Conservation (phyloP, 163 green algal genomes). For the Trebouxiophyceae sp. region DNA sequence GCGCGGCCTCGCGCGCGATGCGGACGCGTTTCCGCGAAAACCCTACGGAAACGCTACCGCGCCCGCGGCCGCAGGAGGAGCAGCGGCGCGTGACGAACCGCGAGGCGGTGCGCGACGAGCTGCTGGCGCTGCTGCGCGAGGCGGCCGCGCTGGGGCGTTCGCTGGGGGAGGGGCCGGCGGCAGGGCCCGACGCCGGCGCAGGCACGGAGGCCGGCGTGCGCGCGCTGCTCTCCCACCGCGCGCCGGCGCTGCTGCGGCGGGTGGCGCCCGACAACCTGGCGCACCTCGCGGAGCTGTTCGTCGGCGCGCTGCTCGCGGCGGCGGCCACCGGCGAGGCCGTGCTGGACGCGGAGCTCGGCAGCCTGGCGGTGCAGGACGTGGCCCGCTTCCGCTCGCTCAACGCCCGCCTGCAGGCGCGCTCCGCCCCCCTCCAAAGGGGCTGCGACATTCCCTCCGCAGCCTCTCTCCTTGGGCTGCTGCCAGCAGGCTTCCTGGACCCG, state of each 20-base stretch:
- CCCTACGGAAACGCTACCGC: background rate
- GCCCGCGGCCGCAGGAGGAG: slow-evolving; percentile 26
- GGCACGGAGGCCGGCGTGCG: background rate
- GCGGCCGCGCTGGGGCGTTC: slow-evolving; percentile 6
- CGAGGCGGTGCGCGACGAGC: slow-evolving; percentile 45
- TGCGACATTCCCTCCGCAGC: slow-evolving; percentile 40
- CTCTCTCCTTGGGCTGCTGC: slow-evolving; percentile 47
- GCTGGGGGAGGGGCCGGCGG: background rate
- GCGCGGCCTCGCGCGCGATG: background rate
- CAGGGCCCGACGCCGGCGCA: background rate
- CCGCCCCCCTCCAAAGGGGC: slow-evolving; percentile 3
- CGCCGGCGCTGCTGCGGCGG: slow-evolving; percentile 26
- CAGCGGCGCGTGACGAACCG: slow-evolving; percentile 45
- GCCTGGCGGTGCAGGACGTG: slow-evolving; percentile 40
- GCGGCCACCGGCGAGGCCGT: slow-evolving; percentile 45
- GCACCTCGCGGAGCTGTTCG: slow-evolving; percentile 54
- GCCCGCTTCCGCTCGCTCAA: slow-evolving; percentile 50
- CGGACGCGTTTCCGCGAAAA: background rate
- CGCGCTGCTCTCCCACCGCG: slow-evolving; percentile 21
- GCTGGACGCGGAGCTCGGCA: slow-evolving; percentile 49
- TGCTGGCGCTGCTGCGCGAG: slow-evolving; percentile 38
- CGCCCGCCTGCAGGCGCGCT: slow-evolving; percentile 35
- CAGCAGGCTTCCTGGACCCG: slow-evolving; percentile 47
- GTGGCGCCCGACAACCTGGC: slow-evolving; percentile 44
- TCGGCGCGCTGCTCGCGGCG: slow-evolving; percentile 21